Evolutionary conservation across 208 protist species (phyloP).

Genomic region (Angomonas deanei): DNA sequence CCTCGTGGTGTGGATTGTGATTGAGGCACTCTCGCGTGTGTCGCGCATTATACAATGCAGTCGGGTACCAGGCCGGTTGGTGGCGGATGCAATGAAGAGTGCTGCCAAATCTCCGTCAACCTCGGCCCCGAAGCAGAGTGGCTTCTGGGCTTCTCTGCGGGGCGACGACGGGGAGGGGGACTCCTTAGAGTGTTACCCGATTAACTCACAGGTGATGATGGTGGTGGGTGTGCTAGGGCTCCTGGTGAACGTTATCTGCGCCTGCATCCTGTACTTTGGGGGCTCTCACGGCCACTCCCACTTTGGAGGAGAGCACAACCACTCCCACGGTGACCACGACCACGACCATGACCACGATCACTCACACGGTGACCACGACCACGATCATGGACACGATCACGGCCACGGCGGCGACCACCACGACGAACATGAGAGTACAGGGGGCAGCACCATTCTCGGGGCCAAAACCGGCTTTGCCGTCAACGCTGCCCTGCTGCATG

Average conservation of each 20-base stretch:
- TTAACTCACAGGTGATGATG: slow-evolving; percentile 72
- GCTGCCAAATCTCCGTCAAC: background rate
- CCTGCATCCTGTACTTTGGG: slow-evolving; percentile 79
- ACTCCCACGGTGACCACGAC: slow-evolving; percentile 19
- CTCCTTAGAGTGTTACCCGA: slow-evolving; percentile 25
- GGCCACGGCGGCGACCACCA: slow-evolving; percentile 26
- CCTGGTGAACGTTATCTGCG: slow-evolving; percentile 83
- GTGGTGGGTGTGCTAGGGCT: slow-evolving; percentile 77
- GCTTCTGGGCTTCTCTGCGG: slow-evolving; percentile 6
- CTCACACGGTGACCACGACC: slow-evolving; percentile 16
- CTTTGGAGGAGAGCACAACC: slow-evolving; percentile 57
- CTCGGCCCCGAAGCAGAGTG: background rate
- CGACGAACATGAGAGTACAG: slow-evolving; percentile 3
- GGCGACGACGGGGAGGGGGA: background rate
- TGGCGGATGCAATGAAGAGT: background rate
- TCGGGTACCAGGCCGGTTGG: slow-evolving; percentile 21
- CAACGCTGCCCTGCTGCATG: slow-evolving; percentile 83
- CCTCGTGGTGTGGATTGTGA: slow-evolving; percentile 71
- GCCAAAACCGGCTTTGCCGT: slow-evolving; percentile 42
- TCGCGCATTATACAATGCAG: slow-evolving; percentile 61
- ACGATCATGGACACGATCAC: slow-evolving; percentile 44
- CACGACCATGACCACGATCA: slow-evolving; percentile 38
- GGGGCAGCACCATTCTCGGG: background rate
- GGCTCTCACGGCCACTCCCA: slow-evolving; percentile 77
- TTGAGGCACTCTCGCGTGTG: slow-evolving; percentile 65